These are phyloP conservation scores for Telfairia occidentalis DNA, from an alignment of 331 rosid species.

Conservation along the genomic window DNA sequence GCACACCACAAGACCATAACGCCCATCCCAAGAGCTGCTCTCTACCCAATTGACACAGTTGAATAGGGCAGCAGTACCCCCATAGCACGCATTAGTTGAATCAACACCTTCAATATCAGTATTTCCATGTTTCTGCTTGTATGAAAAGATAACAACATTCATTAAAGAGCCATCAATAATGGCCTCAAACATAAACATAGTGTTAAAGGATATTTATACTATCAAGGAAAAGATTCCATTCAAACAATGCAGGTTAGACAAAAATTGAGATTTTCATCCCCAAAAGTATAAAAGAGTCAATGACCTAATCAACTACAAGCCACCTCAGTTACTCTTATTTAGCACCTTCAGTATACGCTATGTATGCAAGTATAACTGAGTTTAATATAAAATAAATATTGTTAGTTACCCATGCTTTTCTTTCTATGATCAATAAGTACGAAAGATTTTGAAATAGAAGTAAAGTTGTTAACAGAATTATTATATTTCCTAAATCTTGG, in stretches of 20 bases:
- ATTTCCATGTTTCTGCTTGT: slow-evolving; percentile 67
- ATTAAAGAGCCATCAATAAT: slow-evolving; percentile 6
- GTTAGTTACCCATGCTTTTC: not conserved
- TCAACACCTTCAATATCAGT: slow-evolving; percentile 94
- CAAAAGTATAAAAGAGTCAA: not conserved
- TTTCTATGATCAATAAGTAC: not conserved
- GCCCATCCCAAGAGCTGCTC: slow-evolving; percentile 99
- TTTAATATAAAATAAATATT: not conserved
- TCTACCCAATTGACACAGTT: slow-evolving; percentile 99
- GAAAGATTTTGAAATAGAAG: not conserved
- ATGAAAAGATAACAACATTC: slow-evolving; percentile 18
- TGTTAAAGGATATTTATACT: not conserved
- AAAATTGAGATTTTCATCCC: not conserved
- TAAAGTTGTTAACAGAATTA: not conserved
- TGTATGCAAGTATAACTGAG: not conserved
- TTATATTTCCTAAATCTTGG: too few relatives aligned
- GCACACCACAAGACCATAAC: slow-evolving; percentile 95
- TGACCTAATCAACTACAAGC: not conserved
- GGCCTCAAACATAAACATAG: not conserved
- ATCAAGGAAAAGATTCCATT: slow-evolving; percentile 3
- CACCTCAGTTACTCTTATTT: not conserved
- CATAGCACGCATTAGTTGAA: slow-evolving; percentile 94
- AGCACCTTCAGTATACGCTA: not conserved
- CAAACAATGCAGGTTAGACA: not conserved
- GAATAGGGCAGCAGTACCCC: slow-evolving; percentile 96